phyloP scores from a whole-genome alignment of 2,329 filamentous ascomycete species.

The Fusarium phyllophilum region DNA sequence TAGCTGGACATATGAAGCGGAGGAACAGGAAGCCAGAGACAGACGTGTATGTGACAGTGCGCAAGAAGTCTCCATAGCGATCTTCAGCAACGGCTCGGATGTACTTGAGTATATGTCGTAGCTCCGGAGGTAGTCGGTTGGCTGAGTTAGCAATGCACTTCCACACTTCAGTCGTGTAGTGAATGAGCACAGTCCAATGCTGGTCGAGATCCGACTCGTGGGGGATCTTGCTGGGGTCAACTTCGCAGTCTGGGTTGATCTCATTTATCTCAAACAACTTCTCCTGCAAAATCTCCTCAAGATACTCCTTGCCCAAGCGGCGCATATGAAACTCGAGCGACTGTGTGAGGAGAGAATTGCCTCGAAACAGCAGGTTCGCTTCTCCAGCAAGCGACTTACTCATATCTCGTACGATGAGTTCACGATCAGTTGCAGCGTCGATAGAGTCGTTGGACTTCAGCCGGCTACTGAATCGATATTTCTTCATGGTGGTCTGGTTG shows the following conservation, averaged over 20 bases:
- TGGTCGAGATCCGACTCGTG: constrained; percentile 76
- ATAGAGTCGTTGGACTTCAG: constrained; percentile 77
- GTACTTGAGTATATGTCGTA: constrained; percentile 88
- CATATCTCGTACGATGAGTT: constrained; percentile 79
- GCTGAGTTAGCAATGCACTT: constrained; percentile 82
- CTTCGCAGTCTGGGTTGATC: constrained; percentile 90
- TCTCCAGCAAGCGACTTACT: constrained; percentile 83
- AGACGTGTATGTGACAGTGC: constrained; percentile 90
- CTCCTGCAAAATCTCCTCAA: constrained; percentile 86
- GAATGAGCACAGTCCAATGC: constrained; percentile 83
- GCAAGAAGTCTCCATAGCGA: constrained; percentile 90
- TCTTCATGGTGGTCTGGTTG: constrained; percentile 80
- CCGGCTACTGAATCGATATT: constrained; percentile 76
- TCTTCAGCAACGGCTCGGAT: constrained; percentile 93
- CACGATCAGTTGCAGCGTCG: constrained; percentile 71
- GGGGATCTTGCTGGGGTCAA: constrained; percentile 83
- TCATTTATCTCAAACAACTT: constrained; percentile 91
- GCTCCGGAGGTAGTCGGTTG: constrained; percentile 78
- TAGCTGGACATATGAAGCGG: constrained; percentile 95
- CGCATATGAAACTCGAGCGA: constrained; percentile 96
- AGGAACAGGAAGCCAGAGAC: constrained; percentile 95
- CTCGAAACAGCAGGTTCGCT: constrained; percentile 93
- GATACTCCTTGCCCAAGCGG: constrained; percentile 88
- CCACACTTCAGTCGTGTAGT: constrained; percentile 86
- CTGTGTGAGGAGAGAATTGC: constrained; percentile 93